Base-by-base conservation (phyloP, 345 rosid species). In the Populus tremula region DNA sequence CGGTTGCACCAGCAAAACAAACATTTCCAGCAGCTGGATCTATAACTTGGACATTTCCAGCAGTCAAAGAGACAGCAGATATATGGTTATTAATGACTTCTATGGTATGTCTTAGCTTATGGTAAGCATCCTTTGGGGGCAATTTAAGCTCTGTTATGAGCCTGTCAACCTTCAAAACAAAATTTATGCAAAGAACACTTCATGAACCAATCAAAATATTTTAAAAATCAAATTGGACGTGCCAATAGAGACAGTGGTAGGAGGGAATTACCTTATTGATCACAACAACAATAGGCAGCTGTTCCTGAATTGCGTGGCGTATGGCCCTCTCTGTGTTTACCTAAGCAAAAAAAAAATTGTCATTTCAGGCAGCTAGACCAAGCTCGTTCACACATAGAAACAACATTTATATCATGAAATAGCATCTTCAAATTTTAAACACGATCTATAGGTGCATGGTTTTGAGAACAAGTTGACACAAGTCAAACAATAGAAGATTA, bases 61-160 rank as follows among this genome's bases (percentile, higher is more conserved):
- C 96, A 75, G 94, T 90, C n/a, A 96, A 87, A 76, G 99, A 93
- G 61, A 80, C 90, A 65, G 94, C 89, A 81, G 95, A 88, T 76
- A 96, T 96, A 82, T 96, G 97, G 87, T 87, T 92, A 76, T 96
- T 93, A 31, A 96, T 90, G 80, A 96, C 94, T 82, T 96, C 99
- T 77, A 96, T 77, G 49, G 98, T 93, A 84, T 93, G 98, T 82
- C 99, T 92, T 76, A 93, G 82, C 92, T 96, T 96, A 78, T 92
- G 91, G 80, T 96, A 96, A 75, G 99, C 98, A 87, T 96, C 99
- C 87, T 89, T 93, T 73, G 99, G 99, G 8, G 99, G 99, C 82
- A 96, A 81, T 79, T 96, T 93, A 77, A 96, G 97, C 84, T 92
- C 98, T 64, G 99, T 90, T 80, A 96, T 96, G 81, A 96, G 86